These are phyloP conservation scores for Coprinopsis strossmayeri DNA, from an alignment of 768 basidiomycete genomes.

Conservation along the genomic window DNA sequence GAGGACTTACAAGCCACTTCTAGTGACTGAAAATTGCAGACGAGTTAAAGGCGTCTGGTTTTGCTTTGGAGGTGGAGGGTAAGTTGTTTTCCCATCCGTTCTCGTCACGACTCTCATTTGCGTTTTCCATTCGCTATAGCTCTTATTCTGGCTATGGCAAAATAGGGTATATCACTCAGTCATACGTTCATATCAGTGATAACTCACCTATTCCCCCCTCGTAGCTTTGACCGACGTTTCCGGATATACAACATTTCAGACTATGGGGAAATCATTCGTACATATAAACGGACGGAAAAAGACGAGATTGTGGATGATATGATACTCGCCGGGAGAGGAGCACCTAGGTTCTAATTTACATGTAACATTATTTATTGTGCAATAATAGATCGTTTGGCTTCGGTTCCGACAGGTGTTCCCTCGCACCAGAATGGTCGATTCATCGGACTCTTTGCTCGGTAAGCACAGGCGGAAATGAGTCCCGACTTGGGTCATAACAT, in stretches of 20 bases:
- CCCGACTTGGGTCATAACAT: too few species aligned
- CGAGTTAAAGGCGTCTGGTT: slow-evolving; percentile 84
- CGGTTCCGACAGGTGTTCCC: too few species aligned
- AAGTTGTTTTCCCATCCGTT: slow-evolving; percentile 19
- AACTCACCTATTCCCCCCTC: slow-evolving; percentile 11
- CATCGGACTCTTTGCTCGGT: too few species aligned
- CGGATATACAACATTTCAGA: slow-evolving; percentile 82
- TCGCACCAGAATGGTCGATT: too few species aligned
- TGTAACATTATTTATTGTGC: slow-evolving; percentile 3
- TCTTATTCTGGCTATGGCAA: slow-evolving; percentile 82
- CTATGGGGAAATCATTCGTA: slow-evolving; percentile 88
- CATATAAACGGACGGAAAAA: slow-evolving; percentile 76
- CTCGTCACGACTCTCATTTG: not conserved
- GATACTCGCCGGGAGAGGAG: slow-evolving; percentile 34
- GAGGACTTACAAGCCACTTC: slow-evolving; percentile 2
- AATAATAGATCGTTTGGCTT: not conserved
- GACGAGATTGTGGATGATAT: slow-evolving; percentile 62
- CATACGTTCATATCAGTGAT: not conserved
- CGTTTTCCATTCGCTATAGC: slow-evolving; percentile 24
- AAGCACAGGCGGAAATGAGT: too few species aligned
- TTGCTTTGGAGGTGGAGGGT: slow-evolving; percentile 87
- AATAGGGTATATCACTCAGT: slow-evolving; percentile 47
- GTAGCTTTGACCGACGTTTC: slow-evolving; percentile 85
- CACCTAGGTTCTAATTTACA: slow-evolving; percentile 3
- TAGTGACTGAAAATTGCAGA: slow-evolving; percentile 85